phyloP scores from a whole-genome alignment of 371 early-diverging fungal species.

The Syncephalastrum sp. region DNA sequence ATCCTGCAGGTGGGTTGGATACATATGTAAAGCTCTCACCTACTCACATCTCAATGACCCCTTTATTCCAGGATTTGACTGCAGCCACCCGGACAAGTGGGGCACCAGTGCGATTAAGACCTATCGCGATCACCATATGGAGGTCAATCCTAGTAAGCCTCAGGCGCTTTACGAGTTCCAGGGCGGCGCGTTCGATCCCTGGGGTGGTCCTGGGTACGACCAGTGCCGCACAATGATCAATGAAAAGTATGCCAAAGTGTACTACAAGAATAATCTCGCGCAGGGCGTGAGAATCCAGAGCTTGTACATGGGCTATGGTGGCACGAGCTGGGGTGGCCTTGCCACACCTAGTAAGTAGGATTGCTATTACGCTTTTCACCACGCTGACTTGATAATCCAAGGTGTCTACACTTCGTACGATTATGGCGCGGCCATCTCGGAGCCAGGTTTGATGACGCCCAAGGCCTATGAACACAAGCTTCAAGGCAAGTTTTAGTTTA shows the following conservation, averaged over 20 bases:
- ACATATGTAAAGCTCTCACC: no score
- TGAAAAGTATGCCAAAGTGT: conserved; percentile 14
- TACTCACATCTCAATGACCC: no score
- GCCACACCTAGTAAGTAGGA: conserved; percentile 13
- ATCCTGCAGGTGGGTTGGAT: conserved; percentile 2
- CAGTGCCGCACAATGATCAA: conserved; percentile 11
- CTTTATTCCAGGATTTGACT: conserved; percentile 7
- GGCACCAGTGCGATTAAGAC: not conserved
- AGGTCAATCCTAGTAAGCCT: conserved; percentile 7
- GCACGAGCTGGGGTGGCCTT: conserved; percentile 20
- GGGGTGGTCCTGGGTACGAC: conserved; percentile 13
- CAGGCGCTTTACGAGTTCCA: conserved; percentile 20
- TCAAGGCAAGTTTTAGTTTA: conserved; percentile 5
- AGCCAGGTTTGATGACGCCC: conserved; percentile 18
- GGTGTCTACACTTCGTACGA: conserved; percentile 21
- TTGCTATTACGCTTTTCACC: not conserved
- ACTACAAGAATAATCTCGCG: conserved; percentile 17
- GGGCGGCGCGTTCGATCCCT: conserved; percentile 16
- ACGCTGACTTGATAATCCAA: not conserved
- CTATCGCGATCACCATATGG: conserved; percentile 6
- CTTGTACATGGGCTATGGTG: conserved; percentile 15
- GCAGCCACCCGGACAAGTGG: conserved; percentile 13
- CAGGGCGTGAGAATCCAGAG: conserved; percentile 13
- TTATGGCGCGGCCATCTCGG: conserved; percentile 25
- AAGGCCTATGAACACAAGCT: conserved; percentile 22